Evolutionary conservation across 768 basidiomycete species (phyloP).

Genomic region (Trametes cinnabarina): DNA sequence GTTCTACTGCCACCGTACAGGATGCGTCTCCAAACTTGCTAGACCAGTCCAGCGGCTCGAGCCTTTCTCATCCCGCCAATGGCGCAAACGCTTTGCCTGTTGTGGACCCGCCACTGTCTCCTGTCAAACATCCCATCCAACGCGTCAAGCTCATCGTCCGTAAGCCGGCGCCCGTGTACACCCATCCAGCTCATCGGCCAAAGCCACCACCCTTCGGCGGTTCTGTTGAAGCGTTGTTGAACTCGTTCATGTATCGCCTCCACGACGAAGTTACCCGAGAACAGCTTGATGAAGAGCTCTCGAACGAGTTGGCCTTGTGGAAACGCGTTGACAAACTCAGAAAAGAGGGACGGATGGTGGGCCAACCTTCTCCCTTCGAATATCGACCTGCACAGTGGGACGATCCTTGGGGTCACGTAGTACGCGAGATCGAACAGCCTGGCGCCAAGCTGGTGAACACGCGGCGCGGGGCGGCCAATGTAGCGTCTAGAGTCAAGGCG

Average conservation of each 20-base stretch:
- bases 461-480: slow-evolving; percentile 47
- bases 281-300: slow-evolving; percentile 37
- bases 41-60: slow-evolving; percentile 1
- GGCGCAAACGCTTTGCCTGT: background rate
- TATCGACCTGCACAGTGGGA: slow-evolving; percentile 23
- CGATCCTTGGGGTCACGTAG: slow-evolving; percentile 61
- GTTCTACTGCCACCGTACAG: background rate
- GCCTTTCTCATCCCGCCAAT: background rate
- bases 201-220: slow-evolving; percentile 47
- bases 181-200: slow-evolving; percentile 70
- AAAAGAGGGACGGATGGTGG: slow-evolving; percentile 41
- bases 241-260: slow-evolving; percentile 58
- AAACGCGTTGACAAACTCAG: slow-evolving; percentile 45
- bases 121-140: slow-evolving; percentile 44
- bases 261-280: slow-evolving; percentile 47
- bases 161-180: slow-evolving; percentile 54
- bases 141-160: slow-evolving; percentile 70
- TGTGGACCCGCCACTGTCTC: slow-evolving; percentile 5
- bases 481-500: slow-evolving; percentile 63
- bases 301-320: slow-evolving; percentile 43
- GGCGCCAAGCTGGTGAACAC: slow-evolving; percentile 25
- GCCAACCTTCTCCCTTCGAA: slow-evolving; percentile 13
- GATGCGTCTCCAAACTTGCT: background rate
- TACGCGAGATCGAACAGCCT: slow-evolving; percentile 34
- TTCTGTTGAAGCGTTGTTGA: slow-evolving; percentile 56